Base-by-base conservation (phyloP, 208 protist species). In the Strigomonas galati region DNA sequence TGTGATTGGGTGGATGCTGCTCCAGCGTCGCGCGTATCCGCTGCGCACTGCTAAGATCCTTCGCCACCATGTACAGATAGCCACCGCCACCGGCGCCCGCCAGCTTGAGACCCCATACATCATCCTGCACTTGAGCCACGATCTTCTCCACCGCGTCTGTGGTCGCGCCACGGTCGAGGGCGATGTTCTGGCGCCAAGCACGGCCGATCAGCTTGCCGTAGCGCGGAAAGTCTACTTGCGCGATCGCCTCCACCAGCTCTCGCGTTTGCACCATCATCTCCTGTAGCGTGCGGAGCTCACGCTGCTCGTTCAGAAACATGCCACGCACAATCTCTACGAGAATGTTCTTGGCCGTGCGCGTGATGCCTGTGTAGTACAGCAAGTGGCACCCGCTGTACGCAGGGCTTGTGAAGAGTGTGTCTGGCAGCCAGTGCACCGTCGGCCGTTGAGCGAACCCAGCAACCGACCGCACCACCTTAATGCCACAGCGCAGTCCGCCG, bases 301-400 rank as follows among this genome's bases (percentile, higher is more conserved):
- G 46, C 5, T 61, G 24, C 40, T 65, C 73, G 62, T 81, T 78
- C 30, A 85, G 61, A 56, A 81, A 81, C 35, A 84, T 69, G 27
- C 72, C 65, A 0, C 73, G 75, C 55, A 83, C 78, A 26, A 84
- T 60, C 65, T 87, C 79, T 0, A 48, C 46, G 23, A 87, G 58
- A 37, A 87, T 81, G 26, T 55, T 53, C 60, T 79, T 79, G n/a
- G 82, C 81, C 17, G 61, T 63, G 10, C 81, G 75, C 2, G 80
- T 78, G 61, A 87, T 63, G 40, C 85, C 82, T 19, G 82, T 92
- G 67, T 77, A 85, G 73, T 85, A 89, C 2, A 89, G 69, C 31
- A 89, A 24, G 67, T 84, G 74, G 62, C 71, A 79, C 15, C 54
- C 54, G n/a, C 64, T 62, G 30, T 70, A 70, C 15, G 48, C 30